These are phyloP conservation scores for Zoysia pacifica DNA, from an alignment of 176 grass and related monocot genomes.

Conservation along the genomic window DNA sequence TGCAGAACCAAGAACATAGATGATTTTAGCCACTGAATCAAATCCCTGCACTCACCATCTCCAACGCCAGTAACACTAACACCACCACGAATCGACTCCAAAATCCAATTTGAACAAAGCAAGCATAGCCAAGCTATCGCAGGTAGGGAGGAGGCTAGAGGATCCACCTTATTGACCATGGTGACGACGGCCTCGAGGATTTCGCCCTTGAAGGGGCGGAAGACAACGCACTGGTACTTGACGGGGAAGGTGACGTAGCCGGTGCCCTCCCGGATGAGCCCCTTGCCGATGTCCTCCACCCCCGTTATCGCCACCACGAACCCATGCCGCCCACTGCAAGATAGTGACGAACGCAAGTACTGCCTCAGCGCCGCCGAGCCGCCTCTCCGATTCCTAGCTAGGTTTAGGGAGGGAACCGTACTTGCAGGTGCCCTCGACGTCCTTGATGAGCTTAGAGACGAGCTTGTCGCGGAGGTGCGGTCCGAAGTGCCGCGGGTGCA, in stretches of 20 bases:
- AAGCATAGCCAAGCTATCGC: neutral
- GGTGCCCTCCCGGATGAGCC: constrained; percentile 90
- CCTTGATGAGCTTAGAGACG: constrained; percentile 97
- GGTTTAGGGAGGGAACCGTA: constrained; percentile 36
- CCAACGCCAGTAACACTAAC: neutral
- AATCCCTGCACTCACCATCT: neutral
- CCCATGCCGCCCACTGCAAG: constrained; percentile 76
- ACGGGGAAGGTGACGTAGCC: constrained; percentile 97
- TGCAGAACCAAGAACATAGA: constrained; percentile 39
- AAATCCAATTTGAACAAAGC: neutral
- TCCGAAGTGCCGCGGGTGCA: constrained; percentile 93
- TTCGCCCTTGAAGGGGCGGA: constrained; percentile 95
- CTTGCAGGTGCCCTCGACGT: constrained; percentile 98
- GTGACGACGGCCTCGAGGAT: constrained; percentile 97
- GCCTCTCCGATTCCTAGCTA: neutral
- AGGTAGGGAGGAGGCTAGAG: neutral
- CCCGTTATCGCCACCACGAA: constrained; percentile 98
- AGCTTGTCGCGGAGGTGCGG: constrained; percentile 95
- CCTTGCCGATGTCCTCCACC: constrained; percentile 96
- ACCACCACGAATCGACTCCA: neutral
- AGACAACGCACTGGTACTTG: constrained; percentile 97
- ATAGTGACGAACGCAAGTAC: neutral
- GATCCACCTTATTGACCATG: constrained; percentile 89
- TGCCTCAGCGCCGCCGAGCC: neutral
- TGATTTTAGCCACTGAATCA: neutral